These are phyloP conservation scores for Hamigera avellanea DNA, from an alignment of 495 filamentous ascomycete species.

Conservation along the genomic window DNA sequence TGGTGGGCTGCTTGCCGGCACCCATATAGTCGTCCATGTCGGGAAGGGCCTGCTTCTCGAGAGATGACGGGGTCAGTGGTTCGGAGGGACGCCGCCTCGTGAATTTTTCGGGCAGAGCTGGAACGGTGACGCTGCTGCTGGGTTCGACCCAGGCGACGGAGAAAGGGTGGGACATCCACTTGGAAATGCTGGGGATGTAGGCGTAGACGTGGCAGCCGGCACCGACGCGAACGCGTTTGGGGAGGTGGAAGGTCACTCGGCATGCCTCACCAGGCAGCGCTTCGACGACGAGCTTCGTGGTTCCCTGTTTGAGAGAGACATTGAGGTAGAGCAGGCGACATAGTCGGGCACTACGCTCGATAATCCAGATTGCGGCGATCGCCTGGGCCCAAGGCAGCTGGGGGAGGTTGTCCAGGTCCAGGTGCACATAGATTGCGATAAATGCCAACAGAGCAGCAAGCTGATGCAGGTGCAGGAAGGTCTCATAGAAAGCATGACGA, in stretches of 20 bases:
- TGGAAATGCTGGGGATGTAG: conserved; percentile 65
- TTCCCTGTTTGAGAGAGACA: conserved; percentile 22
- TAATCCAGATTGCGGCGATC: conserved; percentile 51
- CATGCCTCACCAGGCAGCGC: conserved; percentile 45
- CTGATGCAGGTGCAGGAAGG: conserved; percentile 73
- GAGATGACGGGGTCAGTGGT: not conserved
- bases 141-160: conserved; percentile 45
- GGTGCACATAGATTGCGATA: conserved; percentile 58
- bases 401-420: conserved; percentile 46
- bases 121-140: conserved; percentile 14
- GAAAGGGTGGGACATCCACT: conserved; percentile 56
- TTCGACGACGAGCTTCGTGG: conserved; percentile 32
- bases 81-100: conserved; percentile 9
- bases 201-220: conserved; percentile 73
- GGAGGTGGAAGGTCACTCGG: conserved; percentile 57
- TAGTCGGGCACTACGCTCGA: conserved; percentile 49
- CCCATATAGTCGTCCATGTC: conserved; percentile 16
- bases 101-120: conserved; percentile 5
- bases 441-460: conserved; percentile 50
- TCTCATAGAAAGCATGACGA: conserved; percentile 84
- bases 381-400: conserved; percentile 50
- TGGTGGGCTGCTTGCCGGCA: conserved; percentile 31
- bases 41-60: conserved; percentile 29
- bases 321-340: conserved; percentile 50
- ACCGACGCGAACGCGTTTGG: conserved; percentile 61